Percentiles rank a stretch among this genome's conserved stretches.
Conservation (phyloP, 1,284 basidiomycete species). For the Trametes sp. region DNA sequence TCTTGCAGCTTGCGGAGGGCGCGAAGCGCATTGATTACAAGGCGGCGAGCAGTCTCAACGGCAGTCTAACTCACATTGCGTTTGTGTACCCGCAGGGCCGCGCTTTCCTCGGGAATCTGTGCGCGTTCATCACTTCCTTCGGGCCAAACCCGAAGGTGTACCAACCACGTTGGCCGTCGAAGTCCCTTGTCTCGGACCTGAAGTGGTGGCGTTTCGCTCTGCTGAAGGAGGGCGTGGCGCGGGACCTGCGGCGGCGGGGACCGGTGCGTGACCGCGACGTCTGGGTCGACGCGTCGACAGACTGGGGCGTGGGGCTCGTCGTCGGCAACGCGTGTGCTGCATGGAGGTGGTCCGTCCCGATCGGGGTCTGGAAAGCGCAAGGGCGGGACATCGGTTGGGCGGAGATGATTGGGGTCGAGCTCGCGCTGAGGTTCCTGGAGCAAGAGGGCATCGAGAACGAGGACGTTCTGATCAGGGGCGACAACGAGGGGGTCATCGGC, state of each 20-base stretch:
- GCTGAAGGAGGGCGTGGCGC: not conserved
- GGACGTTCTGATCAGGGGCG: not conserved
- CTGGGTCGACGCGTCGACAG: constrained; percentile 47
- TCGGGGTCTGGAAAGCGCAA: constrained; percentile 34
- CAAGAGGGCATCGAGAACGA: not conserved
- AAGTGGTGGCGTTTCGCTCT: constrained; percentile 44
- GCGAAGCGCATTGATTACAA: not conserved
- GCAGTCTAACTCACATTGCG: constrained; percentile 45
- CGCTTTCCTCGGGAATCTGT: constrained; percentile 40
- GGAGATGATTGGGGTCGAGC: constrained; percentile 49
- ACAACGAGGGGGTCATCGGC: constrained; percentile 3
- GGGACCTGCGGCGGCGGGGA: constrained; percentile 29
- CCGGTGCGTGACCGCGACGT: constrained; percentile 32
- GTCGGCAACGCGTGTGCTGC: constrained; percentile 39
- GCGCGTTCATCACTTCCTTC: constrained; percentile 35
- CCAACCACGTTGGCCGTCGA: constrained; percentile 27
- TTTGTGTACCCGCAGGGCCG: constrained; percentile 38
- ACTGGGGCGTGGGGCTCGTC: constrained; percentile 48
- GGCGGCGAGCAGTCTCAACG: constrained; percentile 34
- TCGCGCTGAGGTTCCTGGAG: constrained; percentile 30
- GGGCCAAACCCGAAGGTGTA: not conserved
- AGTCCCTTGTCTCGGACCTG: constrained; percentile 37
- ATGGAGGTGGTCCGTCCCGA: constrained; percentile 37
- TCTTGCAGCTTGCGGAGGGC: too few species aligned
- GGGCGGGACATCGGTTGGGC: constrained; percentile 49